These are phyloP conservation scores for Penicillium verhagenii DNA, from an alignment of 495 filamentous ascomycete genomes.

Conservation along the genomic window DNA sequence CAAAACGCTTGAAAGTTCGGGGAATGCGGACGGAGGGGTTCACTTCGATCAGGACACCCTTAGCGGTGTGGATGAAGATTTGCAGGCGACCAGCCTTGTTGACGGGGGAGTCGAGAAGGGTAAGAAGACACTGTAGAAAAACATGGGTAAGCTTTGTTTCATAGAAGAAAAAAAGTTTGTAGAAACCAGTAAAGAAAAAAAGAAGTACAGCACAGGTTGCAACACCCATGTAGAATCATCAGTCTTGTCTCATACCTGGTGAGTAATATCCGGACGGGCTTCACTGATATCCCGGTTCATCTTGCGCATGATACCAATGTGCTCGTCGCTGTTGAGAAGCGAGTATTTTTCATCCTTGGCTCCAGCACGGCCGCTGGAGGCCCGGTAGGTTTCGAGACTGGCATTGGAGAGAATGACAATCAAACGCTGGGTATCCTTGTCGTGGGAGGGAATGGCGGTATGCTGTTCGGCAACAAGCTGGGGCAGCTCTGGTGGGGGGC, in stretches of 20 bases:
- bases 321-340: conserved; percentile 95
- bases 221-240: too few relatives aligned
- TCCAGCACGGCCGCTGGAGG: conserved; percentile 67
- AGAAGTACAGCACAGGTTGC: too few relatives aligned
- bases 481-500: conserved; percentile 86
- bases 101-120: conserved; percentile 93
- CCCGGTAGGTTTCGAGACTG: conserved; percentile 94
- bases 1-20: conserved; percentile 97
- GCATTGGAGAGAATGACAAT: conserved; percentile 97
- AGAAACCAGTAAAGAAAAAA: too few relatives aligned
- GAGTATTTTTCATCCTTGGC: conserved; percentile 89
- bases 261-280: conserved; percentile 94
- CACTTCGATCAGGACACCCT: conserved; percentile 95
- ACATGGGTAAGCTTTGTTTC: too few relatives aligned
- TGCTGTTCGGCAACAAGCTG: conserved; percentile 92
- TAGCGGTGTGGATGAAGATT: conserved; percentile 97
- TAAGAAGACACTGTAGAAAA: conserved; percentile 78
- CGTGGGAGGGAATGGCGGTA: conserved; percentile 73
- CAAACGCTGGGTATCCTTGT: conserved; percentile 85
- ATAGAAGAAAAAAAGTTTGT: not conserved
- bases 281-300: conserved; percentile 99
- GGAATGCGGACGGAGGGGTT: conserved; percentile 96
- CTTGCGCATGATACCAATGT: conserved; percentile 98
- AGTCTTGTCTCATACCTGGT: conserved; percentile 65
- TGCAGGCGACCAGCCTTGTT: conserved; percentile 97